Conservation (phyloP, 192 early-diverging fungal species). For the Pilaira anomala region DNA sequence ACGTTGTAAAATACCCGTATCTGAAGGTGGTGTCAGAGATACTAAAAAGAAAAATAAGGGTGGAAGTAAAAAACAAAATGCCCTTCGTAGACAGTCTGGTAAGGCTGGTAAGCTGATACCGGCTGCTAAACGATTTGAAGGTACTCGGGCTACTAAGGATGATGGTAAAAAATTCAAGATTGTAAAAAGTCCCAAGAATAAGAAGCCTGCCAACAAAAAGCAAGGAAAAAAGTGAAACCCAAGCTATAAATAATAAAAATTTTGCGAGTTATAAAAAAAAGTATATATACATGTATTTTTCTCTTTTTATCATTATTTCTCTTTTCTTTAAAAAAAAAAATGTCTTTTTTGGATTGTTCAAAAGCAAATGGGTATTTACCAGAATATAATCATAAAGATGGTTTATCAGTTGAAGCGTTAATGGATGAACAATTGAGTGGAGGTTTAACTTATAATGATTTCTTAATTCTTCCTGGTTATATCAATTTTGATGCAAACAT, state of each 20-base stretch:
- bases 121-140: conserved; percentile 41
- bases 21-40: conserved; percentile 25
- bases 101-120: conserved; percentile 28
- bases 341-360: conserved; percentile 4
- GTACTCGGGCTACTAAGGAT: conserved; percentile 52
- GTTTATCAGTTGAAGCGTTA: conserved; percentile 78
- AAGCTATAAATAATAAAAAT: neutral
- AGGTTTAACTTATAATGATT: conserved; percentile 98
- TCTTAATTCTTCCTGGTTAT: conserved; percentile 93
- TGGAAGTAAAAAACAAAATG: conserved; percentile 25
- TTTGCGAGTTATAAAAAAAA: neutral
- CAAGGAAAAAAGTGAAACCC: neutral
- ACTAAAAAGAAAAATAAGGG: conserved; percentile 13
- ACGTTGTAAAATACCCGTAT: conserved; percentile 38
- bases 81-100: conserved; percentile 38
- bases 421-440: conserved; percentile 77
- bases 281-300: neutral
- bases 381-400: conserved; percentile 59
- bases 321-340: neutral
- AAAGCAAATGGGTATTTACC: neutral
- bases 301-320: neutral
- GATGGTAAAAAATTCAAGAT: conserved; percentile 27
- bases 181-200: conserved; percentile 2
- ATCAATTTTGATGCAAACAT: conserved; percentile 88
- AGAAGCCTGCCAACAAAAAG: neutral